A percentile compares a stretch with the other conserved stretches of the same genome.
Conservation (phyloP, 371 early-diverging fungal genomes). For the Nematocida major region DNA sequence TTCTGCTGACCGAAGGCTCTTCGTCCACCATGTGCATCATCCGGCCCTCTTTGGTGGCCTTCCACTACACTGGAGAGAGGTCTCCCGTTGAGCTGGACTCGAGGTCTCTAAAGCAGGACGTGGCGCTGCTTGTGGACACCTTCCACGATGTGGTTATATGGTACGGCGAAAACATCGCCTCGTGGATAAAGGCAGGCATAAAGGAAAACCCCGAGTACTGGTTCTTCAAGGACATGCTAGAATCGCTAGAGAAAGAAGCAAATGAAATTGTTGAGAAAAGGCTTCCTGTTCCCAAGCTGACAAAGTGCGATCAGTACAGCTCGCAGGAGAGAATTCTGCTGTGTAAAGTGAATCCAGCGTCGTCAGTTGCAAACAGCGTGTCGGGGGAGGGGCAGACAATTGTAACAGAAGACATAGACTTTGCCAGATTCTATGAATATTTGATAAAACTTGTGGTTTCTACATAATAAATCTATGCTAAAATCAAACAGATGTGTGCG, state of each 20-base stretch:
- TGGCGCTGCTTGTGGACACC: conserved; percentile 87
- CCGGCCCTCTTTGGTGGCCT: conserved; percentile 88
- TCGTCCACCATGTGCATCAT: conserved; percentile 75
- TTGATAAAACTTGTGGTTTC: conserved; percentile 60
- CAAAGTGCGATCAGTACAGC: conserved; percentile 87
- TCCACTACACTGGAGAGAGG: conserved; percentile 77
- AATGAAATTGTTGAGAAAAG: conserved; percentile 78
- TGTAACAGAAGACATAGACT: conserved; percentile 65
- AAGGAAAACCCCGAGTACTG: conserved; percentile 81
- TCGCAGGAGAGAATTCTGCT: conserved; percentile 97
- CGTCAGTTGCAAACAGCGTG: conserved; percentile 57
- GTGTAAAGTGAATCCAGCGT: conserved; percentile 93
- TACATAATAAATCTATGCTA: conserved; percentile 32
- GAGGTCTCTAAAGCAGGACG: conserved; percentile 84
- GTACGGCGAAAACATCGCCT: conserved; percentile 80
- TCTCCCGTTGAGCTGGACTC: conserved; percentile 91
- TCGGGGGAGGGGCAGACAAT: conserved; percentile 67
- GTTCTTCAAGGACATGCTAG: conserved; percentile 76
- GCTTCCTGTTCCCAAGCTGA: conserved; percentile 94
- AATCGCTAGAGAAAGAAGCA: conserved; percentile 82
- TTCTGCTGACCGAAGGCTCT: conserved; percentile 55
- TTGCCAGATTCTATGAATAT: conserved; percentile 63
- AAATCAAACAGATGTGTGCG: neutral
- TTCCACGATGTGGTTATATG: conserved; percentile 91
- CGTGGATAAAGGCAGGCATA: conserved; percentile 81